These are phyloP conservation scores for Blastocystis sp. DNA, from an alignment of 352 stramenopile species.

Conservation along the genomic window DNA sequence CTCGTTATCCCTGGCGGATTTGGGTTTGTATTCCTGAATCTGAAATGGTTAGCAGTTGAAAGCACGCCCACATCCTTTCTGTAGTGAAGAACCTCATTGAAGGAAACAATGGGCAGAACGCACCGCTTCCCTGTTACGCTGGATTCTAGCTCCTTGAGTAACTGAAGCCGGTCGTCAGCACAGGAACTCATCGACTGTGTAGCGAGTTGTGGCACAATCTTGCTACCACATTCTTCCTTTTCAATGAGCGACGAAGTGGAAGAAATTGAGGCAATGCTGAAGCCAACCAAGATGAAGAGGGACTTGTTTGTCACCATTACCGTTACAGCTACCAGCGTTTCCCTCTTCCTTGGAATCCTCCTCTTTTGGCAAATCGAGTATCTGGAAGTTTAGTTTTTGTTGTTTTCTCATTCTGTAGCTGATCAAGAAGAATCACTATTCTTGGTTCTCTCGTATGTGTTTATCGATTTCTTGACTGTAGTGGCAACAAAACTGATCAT, in stretches of 20 bases:
- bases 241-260: constrained; percentile 45
- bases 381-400: neutral
- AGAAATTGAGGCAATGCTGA: constrained; percentile 47
- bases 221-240: neutral
- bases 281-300: constrained; percentile 41
- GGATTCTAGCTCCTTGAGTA: constrained; percentile 12
- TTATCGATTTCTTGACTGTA: neutral
- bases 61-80: constrained; percentile 38
- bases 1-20: neutral
- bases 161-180: neutral
- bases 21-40: neutral
- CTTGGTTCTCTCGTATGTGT: constrained; percentile 9
- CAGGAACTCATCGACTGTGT: neutral
- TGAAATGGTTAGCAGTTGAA: neutral
- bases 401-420: neutral
- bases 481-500: neutral
- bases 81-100: constrained; percentile 15
- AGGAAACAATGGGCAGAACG: constrained; percentile 37
- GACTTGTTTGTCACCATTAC: constrained; percentile 1
- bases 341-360: constrained; percentile 1
- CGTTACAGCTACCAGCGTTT: neutral
- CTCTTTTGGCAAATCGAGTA: constrained; percentile 43
- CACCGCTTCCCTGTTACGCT: neutral
- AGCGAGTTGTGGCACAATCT: neutral
- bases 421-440: constrained; percentile 17